Evolutionary conservation across 208 protist genomes (phyloP).

Genomic region (Trypanosoma boissoni): DNA sequence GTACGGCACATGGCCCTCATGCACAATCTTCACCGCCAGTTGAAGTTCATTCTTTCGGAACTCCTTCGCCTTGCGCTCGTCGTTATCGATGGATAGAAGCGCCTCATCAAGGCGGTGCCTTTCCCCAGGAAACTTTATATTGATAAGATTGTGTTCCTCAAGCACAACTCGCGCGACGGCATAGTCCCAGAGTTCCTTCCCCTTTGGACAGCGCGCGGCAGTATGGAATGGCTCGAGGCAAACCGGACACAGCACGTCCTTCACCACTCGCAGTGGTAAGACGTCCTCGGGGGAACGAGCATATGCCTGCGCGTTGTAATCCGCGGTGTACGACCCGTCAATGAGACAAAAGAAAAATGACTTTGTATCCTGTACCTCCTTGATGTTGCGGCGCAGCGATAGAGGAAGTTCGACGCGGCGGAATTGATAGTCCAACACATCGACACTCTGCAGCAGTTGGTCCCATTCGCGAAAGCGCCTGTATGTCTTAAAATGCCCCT

Average conservation of each 20-base stretch:
- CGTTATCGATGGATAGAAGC: slow-evolving; percentile 60
- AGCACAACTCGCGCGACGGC: slow-evolving; percentile 70
- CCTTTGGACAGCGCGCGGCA: slow-evolving; percentile 41
- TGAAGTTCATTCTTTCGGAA: slow-evolving; percentile 79
- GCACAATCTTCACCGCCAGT: slow-evolving; percentile 68
- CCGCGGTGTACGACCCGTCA: slow-evolving; percentile 64
- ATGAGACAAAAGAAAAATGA: slow-evolving; percentile 87
- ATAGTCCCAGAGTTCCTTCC: slow-evolving; percentile 71
- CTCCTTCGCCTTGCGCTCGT: slow-evolving; percentile 75
- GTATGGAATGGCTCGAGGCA: slow-evolving; percentile 83
- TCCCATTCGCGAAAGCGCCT: slow-evolving; percentile 76
- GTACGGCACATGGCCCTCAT: slow-evolving; percentile 54
- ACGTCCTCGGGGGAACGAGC: slow-evolving; percentile 79
- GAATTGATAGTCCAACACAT: slow-evolving; percentile 67
- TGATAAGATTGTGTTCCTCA: slow-evolving; percentile 56
- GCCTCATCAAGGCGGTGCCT: slow-evolving; percentile 41
- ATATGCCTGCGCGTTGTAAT: slow-evolving; percentile 66
- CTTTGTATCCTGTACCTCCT: slow-evolving; percentile 58
- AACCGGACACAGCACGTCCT: slow-evolving; percentile 68
- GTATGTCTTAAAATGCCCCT: slow-evolving; percentile 35
- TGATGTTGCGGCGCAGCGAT: slow-evolving; percentile 27
- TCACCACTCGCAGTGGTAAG: slow-evolving; percentile 43
- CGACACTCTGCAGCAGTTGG: slow-evolving; percentile 52
- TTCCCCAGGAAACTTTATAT: slow-evolving; percentile 48
- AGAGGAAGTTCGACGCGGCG: slow-evolving; percentile 48